Conservation (phyloP, 2,329 filamentous ascomycete species). For the Grosmannia clavigera region DNA sequence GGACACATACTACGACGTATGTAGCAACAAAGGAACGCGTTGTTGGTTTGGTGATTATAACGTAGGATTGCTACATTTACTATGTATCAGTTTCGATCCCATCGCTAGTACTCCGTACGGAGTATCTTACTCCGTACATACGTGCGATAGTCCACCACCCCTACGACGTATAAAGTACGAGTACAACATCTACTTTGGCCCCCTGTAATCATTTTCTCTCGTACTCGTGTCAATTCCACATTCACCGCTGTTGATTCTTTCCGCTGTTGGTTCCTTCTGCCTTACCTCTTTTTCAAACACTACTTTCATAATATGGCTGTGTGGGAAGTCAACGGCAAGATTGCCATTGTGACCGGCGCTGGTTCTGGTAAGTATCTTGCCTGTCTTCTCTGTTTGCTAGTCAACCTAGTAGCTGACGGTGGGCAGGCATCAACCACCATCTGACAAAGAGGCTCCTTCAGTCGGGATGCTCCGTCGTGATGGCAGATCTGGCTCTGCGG, state of each 20-base stretch:
- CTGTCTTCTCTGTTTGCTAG: background rate
- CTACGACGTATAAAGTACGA: background rate
- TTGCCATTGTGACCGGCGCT: slow-evolving; percentile 41
- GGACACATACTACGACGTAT: no score
- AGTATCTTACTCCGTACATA: background rate
- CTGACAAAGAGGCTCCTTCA: slow-evolving; percentile 30
- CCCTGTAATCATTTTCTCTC: background rate
- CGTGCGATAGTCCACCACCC: no score
- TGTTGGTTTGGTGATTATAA: background rate
- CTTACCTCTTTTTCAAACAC: background rate
- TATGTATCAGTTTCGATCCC: no score
- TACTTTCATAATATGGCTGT: background rate
- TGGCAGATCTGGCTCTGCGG: slow-evolving; percentile 30
- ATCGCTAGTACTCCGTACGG: no score
- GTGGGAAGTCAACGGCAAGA: slow-evolving; percentile 21
- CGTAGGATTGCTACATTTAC: background rate
- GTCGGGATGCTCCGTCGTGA: slow-evolving; percentile 29
- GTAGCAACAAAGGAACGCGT: background rate
- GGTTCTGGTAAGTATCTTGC: slow-evolving; percentile 29
- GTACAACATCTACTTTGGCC: background rate
- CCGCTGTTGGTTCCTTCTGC: background rate
- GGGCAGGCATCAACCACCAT: slow-evolving; percentile 27
- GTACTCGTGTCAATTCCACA: background rate
- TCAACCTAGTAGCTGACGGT: background rate
- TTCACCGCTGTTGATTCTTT: background rate